Evolutionary conservation across 768 basidiomycete genomes (phyloP), one percentile per base, ranked within the genome.

Genomic region (Leccinum fibrillosum): DNA sequence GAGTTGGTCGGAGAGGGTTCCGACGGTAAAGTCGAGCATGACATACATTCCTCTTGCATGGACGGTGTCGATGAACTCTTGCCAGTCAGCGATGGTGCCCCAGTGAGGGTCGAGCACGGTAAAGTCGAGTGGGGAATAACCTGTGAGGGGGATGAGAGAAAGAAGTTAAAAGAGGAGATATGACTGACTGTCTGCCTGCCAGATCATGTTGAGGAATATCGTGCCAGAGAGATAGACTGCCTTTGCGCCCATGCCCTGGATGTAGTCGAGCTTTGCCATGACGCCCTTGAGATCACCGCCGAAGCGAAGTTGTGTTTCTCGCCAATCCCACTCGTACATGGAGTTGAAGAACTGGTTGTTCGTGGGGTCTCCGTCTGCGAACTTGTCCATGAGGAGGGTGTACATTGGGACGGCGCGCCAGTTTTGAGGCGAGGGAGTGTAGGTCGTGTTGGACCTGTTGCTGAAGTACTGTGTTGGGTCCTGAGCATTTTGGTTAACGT

Each of bases 121-220:
- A 65, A 96, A 93, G 71, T 97, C 94, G 59, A 97, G 80, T 4
- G 94, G 91, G 25, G 94, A 97, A 71, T 96, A 97, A 74, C 93
- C 93, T 65, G 6, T 1, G 3, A 8, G 47, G 49, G 50, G 10
- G 37, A 49, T 28, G 2, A 56, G 57, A 62, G 53, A 28, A 39
- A 42, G 47, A 42, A 28, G 6, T 3, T 11, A 11, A 32, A 13
- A 1, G 45, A 54, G 12, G 47, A 37, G 35, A 19, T 35, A 26
- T 45, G 26, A 83, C 92, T 69, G 54, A 94, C 94, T 93, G 82
- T 96, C 94, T 4, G 92, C 89, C 69, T 94, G 89, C 94, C 94
- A 96, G n/a, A 92, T 74, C 94, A 94, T 94, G 80, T 96, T 96
- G 60, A 97, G 60, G 73, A 93, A 97, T 53, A 88, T 85, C 1